Percentiles rank a stretch among this genome's conserved stretches.
These are phyloP conservation scores for Neonectria ditissima DNA, from an alignment of 2,329 filamentous ascomycete species.

Conservation along the genomic window DNA sequence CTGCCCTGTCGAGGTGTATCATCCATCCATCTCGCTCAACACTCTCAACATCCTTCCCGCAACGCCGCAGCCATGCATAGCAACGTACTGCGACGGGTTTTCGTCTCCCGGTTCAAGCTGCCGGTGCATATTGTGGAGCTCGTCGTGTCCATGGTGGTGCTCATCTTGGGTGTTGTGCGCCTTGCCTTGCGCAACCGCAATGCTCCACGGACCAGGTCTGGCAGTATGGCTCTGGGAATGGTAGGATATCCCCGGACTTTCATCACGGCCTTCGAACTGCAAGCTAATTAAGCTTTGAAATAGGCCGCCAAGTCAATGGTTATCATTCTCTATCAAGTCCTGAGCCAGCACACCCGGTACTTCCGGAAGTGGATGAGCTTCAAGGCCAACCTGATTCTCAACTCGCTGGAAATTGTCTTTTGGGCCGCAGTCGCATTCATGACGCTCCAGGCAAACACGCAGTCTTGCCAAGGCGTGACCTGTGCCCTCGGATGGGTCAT, in stretches of 20 bases:
- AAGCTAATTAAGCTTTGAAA: background rate
- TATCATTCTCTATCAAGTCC: conserved; percentile 10
- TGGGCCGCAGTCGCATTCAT: conserved; percentile 8
- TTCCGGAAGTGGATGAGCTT: conserved; percentile 15
- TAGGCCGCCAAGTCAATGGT: conserved; percentile 9
- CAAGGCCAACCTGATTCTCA: conserved; percentile 8
- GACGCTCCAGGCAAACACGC: conserved; percentile 7
- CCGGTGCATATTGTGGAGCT: conserved; percentile 9
- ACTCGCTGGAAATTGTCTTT: conserved; percentile 8
- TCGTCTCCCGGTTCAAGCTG: conserved; percentile 3
- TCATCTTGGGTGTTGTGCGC: conserved; percentile 8
- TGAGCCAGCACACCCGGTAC: conserved; percentile 5
- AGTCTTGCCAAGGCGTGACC: conserved; percentile 1
- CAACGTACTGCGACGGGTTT: background rate
- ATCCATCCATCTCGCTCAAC: background rate
- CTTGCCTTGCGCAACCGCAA: conserved; percentile 11
- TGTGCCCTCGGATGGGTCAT: conserved; percentile 11
- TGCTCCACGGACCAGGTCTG: conserved; percentile 10
- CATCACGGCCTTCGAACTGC: background rate
- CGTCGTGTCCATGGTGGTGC: conserved; percentile 2
- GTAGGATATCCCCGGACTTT: background rate
- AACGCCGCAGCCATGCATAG: background rate
- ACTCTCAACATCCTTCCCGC: background rate
- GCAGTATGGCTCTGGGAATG: conserved; percentile 11
- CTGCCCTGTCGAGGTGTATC: background rate